Base-by-base conservation (phyloP, 192 early-diverging fungal genomes). In the Coemansia furcata region DNA sequence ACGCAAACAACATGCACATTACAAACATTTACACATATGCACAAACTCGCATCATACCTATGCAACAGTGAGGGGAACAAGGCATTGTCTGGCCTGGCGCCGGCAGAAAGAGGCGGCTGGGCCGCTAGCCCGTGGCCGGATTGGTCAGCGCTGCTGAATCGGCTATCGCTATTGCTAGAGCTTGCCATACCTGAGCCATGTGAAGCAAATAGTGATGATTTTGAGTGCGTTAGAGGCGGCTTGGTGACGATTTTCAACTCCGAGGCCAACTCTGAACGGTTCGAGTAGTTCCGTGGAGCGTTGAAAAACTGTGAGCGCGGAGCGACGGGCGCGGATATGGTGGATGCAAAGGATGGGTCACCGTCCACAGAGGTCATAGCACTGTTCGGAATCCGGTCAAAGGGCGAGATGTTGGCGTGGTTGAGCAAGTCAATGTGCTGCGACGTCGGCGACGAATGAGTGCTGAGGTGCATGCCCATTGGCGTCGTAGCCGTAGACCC, bases 41-140 rank as follows among this genome's bases (percentile, higher is more conserved):
- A 61, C 19, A 42, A 12, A 61, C 29, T 61, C 30, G 65, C 65
- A 63, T 68, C 74, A 40, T 77, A 77, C 75, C 75, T 76, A 60
- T 82, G 64, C 19, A 82, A 66, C n/a, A 73, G 68, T n/a, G 68
- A 67, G 23, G 79, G 79, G 44, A 82, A 82, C 50, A 77, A 60
- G 15, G 65, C 67, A 44, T 42, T 69, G 19, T 76, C 74, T 14
- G 71, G 32, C 49, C 65, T 73, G 6, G 58, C 40, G 32, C 62
- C 68, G 17, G 64, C 33, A 47, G 67, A 44, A 14, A 59, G 19
- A n/a, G 64, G 37, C 38, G 43, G 33, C 44, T 55, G 61, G 69
- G 63, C 72, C 57, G 73, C 66, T 62, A 74, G 55, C 49, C 67
- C 66, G 63, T 65, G 67, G 29, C 63, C 59, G 17, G 65, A 36